Evolutionary conservation across 2,329 filamentous ascomycete species (phyloP).

Genomic region (Chaetomium globosum): DNA sequence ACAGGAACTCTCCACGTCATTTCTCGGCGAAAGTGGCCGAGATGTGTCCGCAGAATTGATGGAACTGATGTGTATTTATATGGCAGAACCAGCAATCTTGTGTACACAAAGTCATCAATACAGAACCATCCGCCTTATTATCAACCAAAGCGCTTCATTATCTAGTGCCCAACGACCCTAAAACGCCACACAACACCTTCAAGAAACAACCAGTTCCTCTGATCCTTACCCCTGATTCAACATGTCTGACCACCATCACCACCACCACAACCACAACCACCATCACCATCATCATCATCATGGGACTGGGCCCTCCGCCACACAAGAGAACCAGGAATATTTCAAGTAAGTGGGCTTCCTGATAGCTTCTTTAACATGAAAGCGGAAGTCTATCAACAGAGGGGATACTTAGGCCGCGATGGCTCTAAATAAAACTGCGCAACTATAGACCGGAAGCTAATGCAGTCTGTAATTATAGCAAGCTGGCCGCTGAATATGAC

Average conservation of each 20-base stretch:
- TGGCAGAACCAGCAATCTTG: neutral
- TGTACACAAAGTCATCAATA: neutral
- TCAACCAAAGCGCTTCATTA: neutral
- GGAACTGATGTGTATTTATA: slow-evolving; percentile 9
- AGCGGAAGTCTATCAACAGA: neutral
- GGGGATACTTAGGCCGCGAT: neutral
- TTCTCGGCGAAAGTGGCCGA: slow-evolving; percentile 27
- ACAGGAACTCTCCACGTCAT: neutral
- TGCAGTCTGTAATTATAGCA: slow-evolving; percentile 43
- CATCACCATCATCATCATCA: slow-evolving; percentile 12
- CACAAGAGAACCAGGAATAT: slow-evolving; percentile 44
- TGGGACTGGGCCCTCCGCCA: slow-evolving; percentile 12
- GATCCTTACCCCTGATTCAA: neutral
- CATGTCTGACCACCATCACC: slow-evolving; percentile 4
- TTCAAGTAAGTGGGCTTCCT: slow-evolving; percentile 46
- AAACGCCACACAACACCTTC: neutral
- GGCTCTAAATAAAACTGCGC: neutral
- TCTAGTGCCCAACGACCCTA: neutral
- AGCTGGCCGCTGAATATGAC: slow-evolving; percentile 60
- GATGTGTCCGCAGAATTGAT: slow-evolving; percentile 25
- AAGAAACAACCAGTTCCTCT: neutral
- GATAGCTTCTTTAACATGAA: no score
- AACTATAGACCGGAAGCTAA: neutral
- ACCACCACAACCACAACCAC: neutral
- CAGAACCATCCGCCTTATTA: neutral